phyloP scores from a whole-genome alignment of 208 protist genomes.

The Porcisia hertigi region DNA sequence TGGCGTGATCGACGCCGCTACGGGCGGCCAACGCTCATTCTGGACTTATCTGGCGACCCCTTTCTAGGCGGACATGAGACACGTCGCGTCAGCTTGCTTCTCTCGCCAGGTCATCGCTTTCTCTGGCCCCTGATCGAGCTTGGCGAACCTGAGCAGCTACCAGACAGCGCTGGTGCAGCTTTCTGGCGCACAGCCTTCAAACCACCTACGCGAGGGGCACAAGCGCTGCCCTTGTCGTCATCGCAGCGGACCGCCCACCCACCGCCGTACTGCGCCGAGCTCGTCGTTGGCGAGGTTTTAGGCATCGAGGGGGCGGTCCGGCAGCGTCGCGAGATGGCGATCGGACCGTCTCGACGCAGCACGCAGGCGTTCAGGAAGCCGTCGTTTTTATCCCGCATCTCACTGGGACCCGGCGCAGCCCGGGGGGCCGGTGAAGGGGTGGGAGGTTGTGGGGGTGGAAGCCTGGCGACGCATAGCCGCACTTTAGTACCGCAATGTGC shows the following conservation, averaged over 20 bases:
- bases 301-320: conserved; percentile 31
- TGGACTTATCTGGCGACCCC: conserved; percentile 35
- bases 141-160: conserved; percentile 15
- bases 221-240: neutral
- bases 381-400: conserved; percentile 8
- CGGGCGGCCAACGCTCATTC: conserved; percentile 29
- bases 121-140: conserved; percentile 19
- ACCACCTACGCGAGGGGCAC: neutral
- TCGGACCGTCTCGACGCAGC: neutral
- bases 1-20: conserved; percentile 24
- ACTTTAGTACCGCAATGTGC: neutral
- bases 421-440: neutral
- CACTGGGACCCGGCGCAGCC: neutral
- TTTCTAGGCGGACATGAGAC: conserved; percentile 13
- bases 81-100: conserved; percentile 42
- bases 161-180: conserved; percentile 6
- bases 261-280: conserved; percentile 41
- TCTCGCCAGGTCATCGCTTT: conserved; percentile 46
- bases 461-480: neutral
- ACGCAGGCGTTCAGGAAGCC: neutral
- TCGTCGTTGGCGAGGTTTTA: conserved; percentile 54
- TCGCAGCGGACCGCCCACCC: neutral
- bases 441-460: neutral
- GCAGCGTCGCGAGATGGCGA: neutral
- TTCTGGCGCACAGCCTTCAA: conserved; percentile 29